Evolutionary conservation across 805 yeast species (phyloP), one percentile per base, ranked within the genome.

Genomic region (Kazachstania taianensis): DNA sequence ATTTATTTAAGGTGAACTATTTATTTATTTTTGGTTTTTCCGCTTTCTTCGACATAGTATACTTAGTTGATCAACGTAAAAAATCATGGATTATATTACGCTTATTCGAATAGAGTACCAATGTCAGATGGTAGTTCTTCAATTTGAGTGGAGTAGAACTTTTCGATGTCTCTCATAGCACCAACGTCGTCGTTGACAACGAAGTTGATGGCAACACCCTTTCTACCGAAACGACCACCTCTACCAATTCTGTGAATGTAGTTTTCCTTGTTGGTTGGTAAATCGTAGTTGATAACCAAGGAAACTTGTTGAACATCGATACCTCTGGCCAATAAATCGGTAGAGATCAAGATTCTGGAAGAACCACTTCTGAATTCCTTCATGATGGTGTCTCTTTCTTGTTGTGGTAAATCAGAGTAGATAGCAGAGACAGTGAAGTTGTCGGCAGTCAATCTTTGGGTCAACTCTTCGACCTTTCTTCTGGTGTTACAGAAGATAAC

Each of bases 261-360:
- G 72, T 89, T 89, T 64, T 89, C 97, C 59, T 80, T 78, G 72
- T 92, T 86, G 45, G 74, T 62, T 38, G 98, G 97, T 61, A 89
- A 67, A 63, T 89, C 98, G 66, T 83, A 89, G 72, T 89, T 89
- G 55, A 89, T 84, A 41, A 89, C 98, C 48, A 89, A 66, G 9
- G 96, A 87, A 33, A 89, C 96, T 60, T 89, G 97, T 69, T 89
- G 98, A 42, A 89, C 97, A 65, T 89, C 98, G 48, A 89, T 92
- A 58, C 98, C 98, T 65, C 98, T 75, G 34, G 98, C 98, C 80
- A 89, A 82, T 53, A 92, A 81, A 65, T 92, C 98, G 28, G 98
- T 92, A 48, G 96, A 81, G 57, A 92, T 92, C 59, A 92, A 69
- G 34, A 92, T 89, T 59, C 98, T 75, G 37, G 96, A 83, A 48